These are phyloP conservation scores for Penicillium brevicompactum DNA, from an alignment of 2,329 filamentous ascomycete genomes.

Conservation along the genomic window DNA sequence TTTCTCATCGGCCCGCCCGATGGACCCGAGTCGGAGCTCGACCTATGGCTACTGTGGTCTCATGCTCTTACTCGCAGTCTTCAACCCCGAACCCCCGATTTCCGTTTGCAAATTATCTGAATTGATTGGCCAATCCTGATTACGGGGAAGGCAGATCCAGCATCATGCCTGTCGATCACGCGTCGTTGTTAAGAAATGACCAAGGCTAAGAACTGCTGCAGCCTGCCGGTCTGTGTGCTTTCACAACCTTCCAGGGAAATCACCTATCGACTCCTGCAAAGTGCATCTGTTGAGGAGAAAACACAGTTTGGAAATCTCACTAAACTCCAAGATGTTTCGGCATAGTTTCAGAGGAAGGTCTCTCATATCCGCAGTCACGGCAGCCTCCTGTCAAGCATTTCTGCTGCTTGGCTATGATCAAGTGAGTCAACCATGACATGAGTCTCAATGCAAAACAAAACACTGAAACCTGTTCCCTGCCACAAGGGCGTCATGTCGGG, in stretches of 20 bases:
- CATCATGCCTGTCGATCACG: not conserved
- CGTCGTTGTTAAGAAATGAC: not conserved
- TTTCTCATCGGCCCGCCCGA: not conserved
- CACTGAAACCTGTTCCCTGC: too few relatives aligned
- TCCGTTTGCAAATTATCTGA: not conserved
- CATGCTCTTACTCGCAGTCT: not conserved
- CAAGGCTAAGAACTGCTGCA: not conserved
- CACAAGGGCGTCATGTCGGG: slow-evolving; percentile 42
- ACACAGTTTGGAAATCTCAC: not conserved
- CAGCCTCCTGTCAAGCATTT: slow-evolving; percentile 44
- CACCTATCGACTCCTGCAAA: not conserved
- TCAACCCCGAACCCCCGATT: slow-evolving; percentile 1
- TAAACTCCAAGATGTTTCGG: slow-evolving; percentile 14
- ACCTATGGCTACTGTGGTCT: not conserved
- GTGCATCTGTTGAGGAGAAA: not conserved
- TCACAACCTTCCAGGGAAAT: not conserved
- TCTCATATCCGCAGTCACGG: slow-evolving; percentile 30
- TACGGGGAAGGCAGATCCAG: not conserved
- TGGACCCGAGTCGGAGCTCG: not conserved
- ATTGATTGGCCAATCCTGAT: not conserved
- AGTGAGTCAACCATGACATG: not conserved
- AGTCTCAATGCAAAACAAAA: too few relatives aligned
- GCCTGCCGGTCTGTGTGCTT: not conserved
- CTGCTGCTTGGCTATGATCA: slow-evolving; percentile 50
- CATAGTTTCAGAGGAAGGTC: slow-evolving; percentile 24